Evolutionary conservation across 139 green algal species (phyloP).

Genomic region (Penium margaritaceum): DNA sequence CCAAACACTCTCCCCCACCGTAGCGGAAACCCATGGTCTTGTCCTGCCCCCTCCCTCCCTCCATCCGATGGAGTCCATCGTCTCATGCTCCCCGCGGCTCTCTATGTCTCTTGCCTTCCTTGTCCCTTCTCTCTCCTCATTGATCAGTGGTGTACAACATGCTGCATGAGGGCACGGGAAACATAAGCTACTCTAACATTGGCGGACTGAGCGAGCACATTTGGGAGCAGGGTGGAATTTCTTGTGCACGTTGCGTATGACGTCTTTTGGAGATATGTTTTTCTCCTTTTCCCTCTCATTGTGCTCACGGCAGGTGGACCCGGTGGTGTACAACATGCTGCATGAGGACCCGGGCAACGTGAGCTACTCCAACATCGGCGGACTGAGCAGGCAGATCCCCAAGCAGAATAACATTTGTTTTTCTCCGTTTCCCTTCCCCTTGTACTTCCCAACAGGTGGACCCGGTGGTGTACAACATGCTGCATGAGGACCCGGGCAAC

Average conservation of each 20-base stretch:
- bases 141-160: constrained; percentile 98
- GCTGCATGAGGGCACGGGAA: constrained; percentile 83
- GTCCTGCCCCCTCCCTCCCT: too few species aligned
- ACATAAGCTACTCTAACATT: constrained; percentile 89
- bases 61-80: too few species aligned
- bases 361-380: constrained; percentile 91
- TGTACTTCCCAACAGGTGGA: too few species aligned
- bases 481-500: constrained; percentile 87
- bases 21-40: too few species aligned
- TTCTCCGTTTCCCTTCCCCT: too few species aligned
- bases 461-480: constrained; percentile 98
- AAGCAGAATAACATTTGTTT: too few species aligned
- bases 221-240: constrained; percentile 60
- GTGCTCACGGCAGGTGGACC: constrained; percentile 94
- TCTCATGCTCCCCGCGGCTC: too few species aligned
- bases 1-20: too few species aligned
- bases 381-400: constrained; percentile 89
- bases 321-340: constrained; percentile 98
- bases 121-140: too few species aligned
- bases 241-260: background rate
- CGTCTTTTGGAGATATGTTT: too few species aligned
- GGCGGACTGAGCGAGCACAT: constrained; percentile 89
- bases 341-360: constrained; percentile 90
- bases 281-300: too few species aligned
- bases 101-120: too few species aligned